Base-by-base conservation (phyloP, 306 rosid genomes). In the Prunus campanulata region DNA sequence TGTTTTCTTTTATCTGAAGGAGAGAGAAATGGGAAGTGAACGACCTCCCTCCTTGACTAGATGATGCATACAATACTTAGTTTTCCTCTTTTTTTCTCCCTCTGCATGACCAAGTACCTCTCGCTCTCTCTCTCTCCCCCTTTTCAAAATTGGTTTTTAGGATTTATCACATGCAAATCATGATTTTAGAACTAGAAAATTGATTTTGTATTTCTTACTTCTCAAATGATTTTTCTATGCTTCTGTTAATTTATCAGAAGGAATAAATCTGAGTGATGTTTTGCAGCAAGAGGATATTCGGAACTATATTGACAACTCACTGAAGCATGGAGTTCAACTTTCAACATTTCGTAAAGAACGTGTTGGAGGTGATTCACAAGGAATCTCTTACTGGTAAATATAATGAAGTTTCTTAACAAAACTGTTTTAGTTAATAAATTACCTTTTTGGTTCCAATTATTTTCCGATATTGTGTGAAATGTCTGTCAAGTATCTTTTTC, bases 271-370 rank as follows among this genome's bases (percentile, higher is more conserved):
- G 77, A 69, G 64, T 75, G 78, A 78, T 80, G 47, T 81, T 79
- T 85, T 91, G 91, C 96, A 96, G 99, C 99, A 93, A 93, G 99
- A 96, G 80, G 99, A 96, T 81, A 86, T 96, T 77, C 83, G 97
- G 77, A 88, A 77, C 88, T 91, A 88, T 79, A 93, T 96, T 50
- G 99, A 96, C 84, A 87, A 87, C 79, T 96, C 99, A 50, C 78
- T 93, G 75, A 96, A 93, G 80, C 98, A 88, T 50, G 97, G 98
- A 74, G 89, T 77, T 84, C 93, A 84, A 54, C 90, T 93, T 75
- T 90, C 94, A 76, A 82, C 97, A 74, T 96, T 96, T 83, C 96
- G 99, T 65, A 96, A 93, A 88, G 99, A 96, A 83, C 99, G 99
- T 35, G 56, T 91, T 61, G 99, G 99, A 79, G 99, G 99, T 79